A percentile compares a stretch with the other conserved stretches of the same genome.
Evolutionary conservation across 2,329 filamentous ascomycete genomes (phyloP).

Genomic region (Apiospora aurea): DNA sequence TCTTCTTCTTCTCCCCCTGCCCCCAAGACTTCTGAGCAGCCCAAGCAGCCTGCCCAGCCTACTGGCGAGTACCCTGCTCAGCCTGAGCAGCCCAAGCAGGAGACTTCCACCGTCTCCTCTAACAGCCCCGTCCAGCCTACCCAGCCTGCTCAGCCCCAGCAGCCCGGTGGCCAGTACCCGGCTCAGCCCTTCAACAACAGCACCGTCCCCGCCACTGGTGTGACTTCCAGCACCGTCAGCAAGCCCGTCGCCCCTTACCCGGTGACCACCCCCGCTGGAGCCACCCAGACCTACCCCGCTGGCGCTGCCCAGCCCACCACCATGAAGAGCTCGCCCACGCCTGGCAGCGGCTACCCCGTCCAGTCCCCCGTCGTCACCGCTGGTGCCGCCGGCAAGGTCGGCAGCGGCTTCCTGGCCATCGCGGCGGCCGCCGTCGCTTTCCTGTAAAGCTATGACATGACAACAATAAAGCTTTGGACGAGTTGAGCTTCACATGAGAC

Average conservation of each 20-base stretch:
- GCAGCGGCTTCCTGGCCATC: conserved; percentile 36
- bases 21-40: neutral
- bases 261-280: neutral
- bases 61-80: neutral
- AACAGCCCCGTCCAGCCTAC: neutral
- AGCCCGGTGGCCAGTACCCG: neutral
- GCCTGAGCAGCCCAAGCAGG: neutral
- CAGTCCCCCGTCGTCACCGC: conserved; percentile 30
- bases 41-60: neutral
- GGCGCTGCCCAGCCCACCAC: conserved; percentile 7
- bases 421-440: conserved; percentile 35
- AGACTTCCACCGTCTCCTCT: neutral
- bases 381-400: conserved; percentile 37
- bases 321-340: conserved; percentile 21
- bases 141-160: neutral
- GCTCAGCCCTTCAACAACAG: neutral
- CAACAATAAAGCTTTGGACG: neutral
- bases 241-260: conserved; percentile 16
- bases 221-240: neutral
- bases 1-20: neutral
- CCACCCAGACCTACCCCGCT: neutral
- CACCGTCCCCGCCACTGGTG: neutral
- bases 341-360: conserved; percentile 25
- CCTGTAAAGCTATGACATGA: conserved; percentile 28
- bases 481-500: neutral